Evolutionary conservation across 176 grass and related monocot genomes (phyloP), one percentile per base, ranked within the genome.

Genomic region (Canna indica): DNA sequence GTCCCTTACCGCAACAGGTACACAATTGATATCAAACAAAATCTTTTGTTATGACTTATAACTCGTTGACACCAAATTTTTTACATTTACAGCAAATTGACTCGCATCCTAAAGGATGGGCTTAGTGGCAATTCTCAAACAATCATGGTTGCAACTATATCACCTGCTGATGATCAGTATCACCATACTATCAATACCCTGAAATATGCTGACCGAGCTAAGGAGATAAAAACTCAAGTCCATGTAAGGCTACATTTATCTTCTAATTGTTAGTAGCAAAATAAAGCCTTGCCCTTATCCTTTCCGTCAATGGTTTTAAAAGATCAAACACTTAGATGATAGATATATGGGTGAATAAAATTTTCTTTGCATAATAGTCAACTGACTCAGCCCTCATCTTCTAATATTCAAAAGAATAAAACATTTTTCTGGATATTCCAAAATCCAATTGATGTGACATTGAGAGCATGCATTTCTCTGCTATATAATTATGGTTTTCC

Each of bases 1-100:
- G 94, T 99, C 72, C 94, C 94, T 72, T 99, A 99, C 76, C 94
- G 94, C 66, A 99, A 93, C 84, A 99, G 94, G 94, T 89, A 85
- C 76, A 61, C 73, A 36, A 61, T 57, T 36, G 48, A 26, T 73
- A 33, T 25, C 81, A 22, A 66, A 50, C 39, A 52, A 29, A 46
- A 18, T 66, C 53, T 34, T 44, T 64, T 69, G 30, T 62, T 27
- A 79, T 86, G 59, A 26, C 46, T 68, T 7, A 30, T 72, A 47
- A 61, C 67, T 84, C 20, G 83, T 29, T 81, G 67, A 33, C 13
- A 29, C 71, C 35, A 78, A 76, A 5, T 66, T 27, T 78, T 67
- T 46, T 64, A 56, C 65, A 18, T 88, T 81, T 62, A 69, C 84
- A 99, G 94, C 81, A 99, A 99, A 78, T 85, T 99, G 84, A 99